phyloP scores from a whole-genome alignment of 2,329 filamentous ascomycete genomes.

The Chaetoscypha palmicola region DNA sequence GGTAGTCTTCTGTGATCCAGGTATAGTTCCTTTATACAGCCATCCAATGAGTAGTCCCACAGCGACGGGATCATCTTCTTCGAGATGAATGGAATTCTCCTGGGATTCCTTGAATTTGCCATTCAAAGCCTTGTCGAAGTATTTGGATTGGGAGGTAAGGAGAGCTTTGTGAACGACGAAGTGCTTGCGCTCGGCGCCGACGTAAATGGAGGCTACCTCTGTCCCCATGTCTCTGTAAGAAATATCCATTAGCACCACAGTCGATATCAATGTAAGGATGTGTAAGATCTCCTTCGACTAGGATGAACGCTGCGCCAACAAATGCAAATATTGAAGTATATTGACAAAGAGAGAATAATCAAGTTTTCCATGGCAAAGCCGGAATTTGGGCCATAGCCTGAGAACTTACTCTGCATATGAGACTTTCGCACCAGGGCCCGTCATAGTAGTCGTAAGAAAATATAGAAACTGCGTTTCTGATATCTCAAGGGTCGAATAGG shows the following conservation, averaged over 20 bases:
- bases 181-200: conserved; percentile 16
- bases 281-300: too few species aligned
- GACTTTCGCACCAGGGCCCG: background rate
- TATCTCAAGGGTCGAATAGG: too few species aligned
- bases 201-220: conserved; percentile 18
- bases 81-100: conserved; percentile 14
- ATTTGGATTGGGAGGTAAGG: conserved; percentile 19
- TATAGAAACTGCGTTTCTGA: too few species aligned
- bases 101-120: conserved; percentile 18
- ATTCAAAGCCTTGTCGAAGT: conserved; percentile 23
- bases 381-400: too few species aligned
- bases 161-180: conserved; percentile 23
- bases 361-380: too few species aligned
- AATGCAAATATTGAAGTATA: too few species aligned
- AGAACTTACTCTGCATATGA: conserved; percentile 6
- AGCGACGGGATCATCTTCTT: conserved; percentile 15
- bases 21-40: too few species aligned
- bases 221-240: conserved; percentile 21
- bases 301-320: too few species aligned
- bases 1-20: too few species aligned
- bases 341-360: too few species aligned
- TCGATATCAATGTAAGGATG: too few species aligned
- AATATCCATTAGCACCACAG: too few species aligned
- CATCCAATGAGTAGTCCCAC: conserved; percentile 19
- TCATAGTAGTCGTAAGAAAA: background rate